Percentiles rank a stretch among this genome's conserved stretches.
Evolutionary conservation across 225 moss, liverwort and hornwort genomes (phyloP).

Genomic region (Pseudoscleropodium purum): DNA sequence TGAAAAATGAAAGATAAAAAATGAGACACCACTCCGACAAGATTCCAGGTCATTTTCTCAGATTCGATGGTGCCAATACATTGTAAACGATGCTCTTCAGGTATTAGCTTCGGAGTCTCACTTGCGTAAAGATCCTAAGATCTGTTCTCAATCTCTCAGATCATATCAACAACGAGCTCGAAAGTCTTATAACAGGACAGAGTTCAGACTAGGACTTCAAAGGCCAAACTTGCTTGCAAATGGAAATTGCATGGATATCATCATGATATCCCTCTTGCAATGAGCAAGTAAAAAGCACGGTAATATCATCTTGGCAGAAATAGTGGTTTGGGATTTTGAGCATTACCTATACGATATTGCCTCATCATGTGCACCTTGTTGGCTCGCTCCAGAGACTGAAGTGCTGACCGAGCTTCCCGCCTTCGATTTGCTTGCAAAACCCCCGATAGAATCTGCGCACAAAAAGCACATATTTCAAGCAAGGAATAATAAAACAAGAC

Average conservation of each 20-base stretch:
- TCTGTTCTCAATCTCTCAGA: not conserved
- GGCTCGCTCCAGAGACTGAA: slow-evolving; percentile 74
- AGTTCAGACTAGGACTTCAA: not conserved
- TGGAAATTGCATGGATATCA: not conserved
- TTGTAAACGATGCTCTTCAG: not conserved
- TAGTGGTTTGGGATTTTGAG: not conserved
- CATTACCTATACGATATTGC: slow-evolving; percentile 70
- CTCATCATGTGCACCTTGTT: slow-evolving; percentile 94
- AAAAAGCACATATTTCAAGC: not conserved
- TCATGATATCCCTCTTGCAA: not conserved
- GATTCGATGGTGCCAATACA: not conserved
- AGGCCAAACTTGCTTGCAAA: not conserved
- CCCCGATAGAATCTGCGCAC: slow-evolving; percentile 33
- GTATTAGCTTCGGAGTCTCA: not conserved
- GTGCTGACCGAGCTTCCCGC: slow-evolving; percentile 64
- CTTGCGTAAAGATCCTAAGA: not conserved
- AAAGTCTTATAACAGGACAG: not conserved
- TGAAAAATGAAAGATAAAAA: not conserved
- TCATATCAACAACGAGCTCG: not conserved
- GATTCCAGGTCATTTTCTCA: not conserved
- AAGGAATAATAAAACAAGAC: not conserved
- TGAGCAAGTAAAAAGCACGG: not conserved
- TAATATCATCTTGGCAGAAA: not conserved
- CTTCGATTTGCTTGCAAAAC: slow-evolving; percentile 70
- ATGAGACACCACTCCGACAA: not conserved